These are phyloP conservation scores for Rauvolfia tetraphylla DNA, from an alignment of 257 asterid species.

Conservation along the genomic window DNA sequence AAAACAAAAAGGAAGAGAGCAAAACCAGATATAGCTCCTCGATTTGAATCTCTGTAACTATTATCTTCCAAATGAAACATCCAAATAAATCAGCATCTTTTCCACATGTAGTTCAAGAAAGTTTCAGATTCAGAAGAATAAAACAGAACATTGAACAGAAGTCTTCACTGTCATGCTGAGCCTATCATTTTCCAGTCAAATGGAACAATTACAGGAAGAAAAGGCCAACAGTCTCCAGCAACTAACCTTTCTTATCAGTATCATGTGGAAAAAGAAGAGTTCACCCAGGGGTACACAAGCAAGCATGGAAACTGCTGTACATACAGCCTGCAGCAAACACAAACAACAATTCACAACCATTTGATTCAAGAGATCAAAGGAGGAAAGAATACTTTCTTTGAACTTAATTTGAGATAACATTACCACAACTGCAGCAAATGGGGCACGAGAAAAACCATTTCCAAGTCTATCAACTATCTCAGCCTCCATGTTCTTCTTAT, in stretches of 20 bases:
- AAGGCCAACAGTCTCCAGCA: constrained; percentile 15
- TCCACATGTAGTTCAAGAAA: background rate
- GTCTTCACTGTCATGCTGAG: background rate
- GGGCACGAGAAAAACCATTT: constrained; percentile 95
- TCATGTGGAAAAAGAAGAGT: constrained; percentile 98
- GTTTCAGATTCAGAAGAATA: background rate
- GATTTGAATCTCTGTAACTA: background rate
- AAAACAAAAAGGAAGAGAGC: constrained; percentile 5
- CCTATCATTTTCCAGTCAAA: background rate
- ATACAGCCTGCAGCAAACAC: constrained; percentile 61
- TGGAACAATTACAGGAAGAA: background rate
- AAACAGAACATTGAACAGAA: background rate
- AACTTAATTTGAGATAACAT: constrained; percentile 13
- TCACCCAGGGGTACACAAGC: constrained; percentile 95
- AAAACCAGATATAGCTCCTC: constrained; percentile 18
- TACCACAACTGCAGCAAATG: constrained; percentile 98
- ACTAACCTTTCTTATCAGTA: constrained; percentile 80
- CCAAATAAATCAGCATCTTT: background rate
- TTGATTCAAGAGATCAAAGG: background rate
- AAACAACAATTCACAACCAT: background rate
- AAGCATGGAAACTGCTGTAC: constrained; percentile 83
- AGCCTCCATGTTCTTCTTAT: constrained; percentile 67
- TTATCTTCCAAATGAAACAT: background rate
- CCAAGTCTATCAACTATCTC: constrained; percentile 89
- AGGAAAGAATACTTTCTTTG: constrained; percentile 9